phyloP scores from a whole-genome alignment of 2,329 filamentous ascomycete species.

The Pestalotiopsis sp. region DNA sequence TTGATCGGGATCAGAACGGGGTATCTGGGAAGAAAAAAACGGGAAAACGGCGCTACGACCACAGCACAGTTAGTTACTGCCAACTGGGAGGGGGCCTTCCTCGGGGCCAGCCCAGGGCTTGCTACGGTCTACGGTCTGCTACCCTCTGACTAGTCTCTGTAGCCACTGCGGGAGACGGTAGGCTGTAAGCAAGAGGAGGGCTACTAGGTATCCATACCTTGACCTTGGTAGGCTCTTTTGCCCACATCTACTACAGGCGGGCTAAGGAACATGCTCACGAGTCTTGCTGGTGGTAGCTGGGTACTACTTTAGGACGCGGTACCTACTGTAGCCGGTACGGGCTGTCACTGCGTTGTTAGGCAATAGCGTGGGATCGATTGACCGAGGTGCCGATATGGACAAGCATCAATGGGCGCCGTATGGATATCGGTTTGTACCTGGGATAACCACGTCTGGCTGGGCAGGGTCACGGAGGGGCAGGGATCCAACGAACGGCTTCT shows the following conservation, averaged over 20 bases:
- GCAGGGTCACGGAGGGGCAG: neutral
- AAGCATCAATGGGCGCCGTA: neutral
- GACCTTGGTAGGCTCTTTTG: neutral
- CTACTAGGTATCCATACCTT: neutral
- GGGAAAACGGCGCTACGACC: neutral
- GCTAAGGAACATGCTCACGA: no score
- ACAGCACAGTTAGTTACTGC: neutral
- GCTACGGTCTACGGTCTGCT: no score
- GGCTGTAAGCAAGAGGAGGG: no score
- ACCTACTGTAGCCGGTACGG: neutral
- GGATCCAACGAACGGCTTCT: neutral
- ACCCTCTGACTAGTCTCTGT: neutral
- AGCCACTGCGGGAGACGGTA: neutral
- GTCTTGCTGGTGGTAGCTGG: neutral
- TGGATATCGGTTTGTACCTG: neutral
- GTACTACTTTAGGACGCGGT: neutral
- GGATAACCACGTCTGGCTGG: neutral
- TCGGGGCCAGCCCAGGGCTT: no score
- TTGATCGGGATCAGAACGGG: constrained; percentile 10
- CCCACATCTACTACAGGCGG: no score
- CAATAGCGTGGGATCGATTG: neutral
- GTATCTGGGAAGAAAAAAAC: neutral
- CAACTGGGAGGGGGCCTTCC: neutral
- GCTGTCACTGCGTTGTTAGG: neutral
- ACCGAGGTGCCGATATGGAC: neutral